Percentiles rank a stretch among this genome's conserved stretches.
Conservation (phyloP, 2,329 filamentous ascomycete genomes). For the Tolypocladium nubicola region DNA sequence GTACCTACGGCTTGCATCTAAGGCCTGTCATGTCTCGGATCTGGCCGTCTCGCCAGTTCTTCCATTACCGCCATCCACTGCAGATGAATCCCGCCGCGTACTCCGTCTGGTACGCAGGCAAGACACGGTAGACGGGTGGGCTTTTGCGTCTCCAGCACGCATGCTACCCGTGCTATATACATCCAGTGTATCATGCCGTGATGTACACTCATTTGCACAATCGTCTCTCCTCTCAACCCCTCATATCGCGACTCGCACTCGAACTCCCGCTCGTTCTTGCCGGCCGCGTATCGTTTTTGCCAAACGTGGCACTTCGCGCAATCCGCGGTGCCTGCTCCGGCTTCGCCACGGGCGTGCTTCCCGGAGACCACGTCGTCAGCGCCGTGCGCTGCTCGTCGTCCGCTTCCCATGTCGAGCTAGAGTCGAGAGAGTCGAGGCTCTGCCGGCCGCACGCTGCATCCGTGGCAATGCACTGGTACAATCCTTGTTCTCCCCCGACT, state of each 20-base stretch:
- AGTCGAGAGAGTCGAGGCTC: slow-evolving; percentile 36
- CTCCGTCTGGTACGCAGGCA: neutral
- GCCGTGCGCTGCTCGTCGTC: slow-evolving; percentile 32
- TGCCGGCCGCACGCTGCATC: slow-evolving; percentile 16
- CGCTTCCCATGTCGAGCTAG: slow-evolving; percentile 40
- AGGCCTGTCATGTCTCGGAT: neutral
- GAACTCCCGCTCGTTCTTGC: slow-evolving; percentile 9
- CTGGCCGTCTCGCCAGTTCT: neutral
- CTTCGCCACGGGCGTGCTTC: slow-evolving; percentile 29
- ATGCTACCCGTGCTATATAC: neutral
- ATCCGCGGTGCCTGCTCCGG: slow-evolving; percentile 30
- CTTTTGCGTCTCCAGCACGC: neutral
- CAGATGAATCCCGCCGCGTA: neutral
- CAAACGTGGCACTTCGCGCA: slow-evolving; percentile 22
- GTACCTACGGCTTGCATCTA: too few species aligned
- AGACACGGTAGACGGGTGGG: neutral
- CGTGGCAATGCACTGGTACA: slow-evolving; percentile 44
- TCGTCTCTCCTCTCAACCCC: neutral
- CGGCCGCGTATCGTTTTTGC: slow-evolving; percentile 10
- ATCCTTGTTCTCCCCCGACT: slow-evolving; percentile 40
- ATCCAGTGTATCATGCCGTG: neutral
- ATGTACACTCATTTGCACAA: neutral
- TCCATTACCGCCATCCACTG: neutral
- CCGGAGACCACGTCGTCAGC: slow-evolving; percentile 38
- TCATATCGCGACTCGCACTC: slow-evolving; percentile 16